A percentile compares a stretch with the other conserved stretches of the same genome.
Conservation (phyloP, 2,329 filamentous ascomycete species). For the Aureobasidium sp. region DNA sequence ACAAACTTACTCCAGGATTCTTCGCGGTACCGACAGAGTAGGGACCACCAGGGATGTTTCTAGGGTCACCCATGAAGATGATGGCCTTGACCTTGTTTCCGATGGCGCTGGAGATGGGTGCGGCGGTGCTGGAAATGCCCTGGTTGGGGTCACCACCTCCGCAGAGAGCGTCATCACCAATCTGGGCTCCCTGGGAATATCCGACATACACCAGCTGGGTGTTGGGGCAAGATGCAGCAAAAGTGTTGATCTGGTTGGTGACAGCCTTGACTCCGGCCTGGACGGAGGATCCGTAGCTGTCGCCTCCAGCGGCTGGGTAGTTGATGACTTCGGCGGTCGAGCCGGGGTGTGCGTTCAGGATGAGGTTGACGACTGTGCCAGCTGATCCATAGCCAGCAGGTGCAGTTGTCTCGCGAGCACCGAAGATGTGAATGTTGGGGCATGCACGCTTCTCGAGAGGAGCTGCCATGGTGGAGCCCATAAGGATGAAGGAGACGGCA, state of each 20-base stretch:
- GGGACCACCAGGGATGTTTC: slow-evolving; percentile 45
- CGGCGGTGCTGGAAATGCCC: slow-evolving; percentile 38
- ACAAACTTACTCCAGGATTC: slow-evolving; percentile 46
- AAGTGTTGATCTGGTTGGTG: slow-evolving; percentile 49
- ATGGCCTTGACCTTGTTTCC: slow-evolving; percentile 20
- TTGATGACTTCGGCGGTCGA: slow-evolving; percentile 33
- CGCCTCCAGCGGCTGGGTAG: slow-evolving; percentile 53
- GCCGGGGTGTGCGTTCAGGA: slow-evolving; percentile 32
- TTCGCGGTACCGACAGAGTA: slow-evolving; percentile 55
- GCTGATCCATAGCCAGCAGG: slow-evolving; percentile 34
- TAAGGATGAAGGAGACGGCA: neutral
- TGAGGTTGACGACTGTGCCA: slow-evolving; percentile 32
- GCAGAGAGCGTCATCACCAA: slow-evolving; percentile 54
- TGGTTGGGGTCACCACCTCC: slow-evolving; percentile 44
- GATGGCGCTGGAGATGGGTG: slow-evolving; percentile 31
- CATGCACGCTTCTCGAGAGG: slow-evolving; percentile 32
- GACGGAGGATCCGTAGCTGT: slow-evolving; percentile 50
- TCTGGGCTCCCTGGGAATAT: slow-evolving; percentile 57
- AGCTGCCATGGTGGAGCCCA: slow-evolving; percentile 23
- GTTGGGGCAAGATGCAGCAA: slow-evolving; percentile 47
- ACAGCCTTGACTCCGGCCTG: slow-evolving; percentile 50
- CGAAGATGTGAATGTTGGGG: slow-evolving; percentile 37
- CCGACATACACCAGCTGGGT: slow-evolving; percentile 53
- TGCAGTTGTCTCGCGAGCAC: slow-evolving; percentile 36
- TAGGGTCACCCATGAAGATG: slow-evolving; percentile 37